A percentile compares a stretch with the other conserved stretches of the same genome.
Evolutionary conservation across 768 basidiomycete species (phyloP).

Genomic region (Lactarius akahatsu): DNA sequence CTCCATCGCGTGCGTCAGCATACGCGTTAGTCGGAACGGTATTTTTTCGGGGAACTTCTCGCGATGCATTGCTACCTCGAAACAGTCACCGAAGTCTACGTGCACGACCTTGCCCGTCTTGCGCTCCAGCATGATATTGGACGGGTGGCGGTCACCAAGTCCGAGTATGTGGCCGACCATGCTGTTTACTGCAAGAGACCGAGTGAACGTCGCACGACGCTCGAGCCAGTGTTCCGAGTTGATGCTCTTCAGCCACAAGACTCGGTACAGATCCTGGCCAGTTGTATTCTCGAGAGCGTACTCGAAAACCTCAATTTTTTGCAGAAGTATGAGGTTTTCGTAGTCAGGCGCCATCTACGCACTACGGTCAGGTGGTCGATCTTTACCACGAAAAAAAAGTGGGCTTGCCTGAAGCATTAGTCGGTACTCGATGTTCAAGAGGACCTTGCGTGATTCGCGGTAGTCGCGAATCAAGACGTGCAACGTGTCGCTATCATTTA

Average conservation of each 20-base stretch:
- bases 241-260: constrained; percentile 92
- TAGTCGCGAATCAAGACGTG: constrained; percentile 96
- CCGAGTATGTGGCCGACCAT: constrained; percentile 99
- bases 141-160: constrained; percentile 96
- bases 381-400: background rate
- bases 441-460: constrained; percentile 92
- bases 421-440: constrained; percentile 98
- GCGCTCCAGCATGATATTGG: constrained; percentile 89
- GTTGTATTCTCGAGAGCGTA: constrained; percentile 98
- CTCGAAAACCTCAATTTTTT: constrained; percentile 99
- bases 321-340: constrained; percentile 87
- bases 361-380: background rate
- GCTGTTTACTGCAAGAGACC: constrained; percentile 93
- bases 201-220: constrained; percentile 91
- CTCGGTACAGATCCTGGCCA: constrained; percentile 94
- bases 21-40: constrained; percentile 95
- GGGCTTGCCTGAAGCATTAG: constrained; percentile 90
- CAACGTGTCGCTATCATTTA: constrained; percentile 84
- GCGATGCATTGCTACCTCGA: constrained; percentile 96
- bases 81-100: constrained; percentile 97
- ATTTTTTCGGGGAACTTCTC: constrained; percentile 99
- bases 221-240: constrained; percentile 99
- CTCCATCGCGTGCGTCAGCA: constrained; percentile 99
- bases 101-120: constrained; percentile 94
- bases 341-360: constrained; percentile 98